Conservation (phyloP, 306 rosid species). For the Leucaena leucocephala region DNA sequence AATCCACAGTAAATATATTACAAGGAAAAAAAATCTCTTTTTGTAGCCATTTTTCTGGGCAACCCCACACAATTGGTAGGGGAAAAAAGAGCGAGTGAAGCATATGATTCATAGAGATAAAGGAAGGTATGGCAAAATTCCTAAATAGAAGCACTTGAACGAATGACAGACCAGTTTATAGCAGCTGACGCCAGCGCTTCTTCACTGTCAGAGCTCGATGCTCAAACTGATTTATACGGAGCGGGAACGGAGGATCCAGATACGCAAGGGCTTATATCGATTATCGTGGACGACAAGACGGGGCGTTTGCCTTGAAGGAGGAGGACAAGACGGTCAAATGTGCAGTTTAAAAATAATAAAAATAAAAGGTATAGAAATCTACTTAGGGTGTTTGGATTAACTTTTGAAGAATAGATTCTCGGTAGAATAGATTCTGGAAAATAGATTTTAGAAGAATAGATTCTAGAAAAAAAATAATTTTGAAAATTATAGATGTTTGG, state of each 20-base stretch:
- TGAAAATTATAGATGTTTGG: too few species aligned
- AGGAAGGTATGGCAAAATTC: not conserved
- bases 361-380: too few species aligned
- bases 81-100: not conserved
- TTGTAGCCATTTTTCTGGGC: not conserved
- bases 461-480: too few species aligned
- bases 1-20: not conserved
- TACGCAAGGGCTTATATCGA: not conserved
- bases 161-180: not conserved
- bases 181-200: not conserved
- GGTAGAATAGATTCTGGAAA: too few species aligned
- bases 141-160: not conserved
- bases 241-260: not conserved
- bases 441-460: too few species aligned
- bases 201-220: not conserved
- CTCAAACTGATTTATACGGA: not conserved
- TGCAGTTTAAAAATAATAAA: too few species aligned
- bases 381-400: too few species aligned
- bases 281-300: not conserved
- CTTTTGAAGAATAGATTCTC: too few species aligned
- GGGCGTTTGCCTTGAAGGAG: not conserved
- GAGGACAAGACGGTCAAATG: too few species aligned
- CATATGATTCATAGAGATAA: not conserved
- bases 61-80: not conserved
- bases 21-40: not conserved